Evolutionary conservation across 352 stramenopile species (phyloP), one percentile per base, ranked within the genome.

Genomic region (Globisporangium okanoganense): DNA sequence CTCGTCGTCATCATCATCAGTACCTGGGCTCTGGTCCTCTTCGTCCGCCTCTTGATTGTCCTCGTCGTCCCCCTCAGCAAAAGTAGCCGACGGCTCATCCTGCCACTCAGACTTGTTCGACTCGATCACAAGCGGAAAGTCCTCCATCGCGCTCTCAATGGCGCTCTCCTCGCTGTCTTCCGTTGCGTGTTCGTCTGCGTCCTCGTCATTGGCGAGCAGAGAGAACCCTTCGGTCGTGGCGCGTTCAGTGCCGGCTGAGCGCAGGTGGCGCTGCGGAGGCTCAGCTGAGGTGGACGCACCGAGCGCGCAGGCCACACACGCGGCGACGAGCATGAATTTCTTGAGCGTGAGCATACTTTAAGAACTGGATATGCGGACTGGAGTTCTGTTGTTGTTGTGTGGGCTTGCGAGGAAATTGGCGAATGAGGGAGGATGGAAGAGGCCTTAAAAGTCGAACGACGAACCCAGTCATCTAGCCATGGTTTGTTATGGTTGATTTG

Each of bases 321-420:
- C 45, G 18, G 45, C 45, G 45, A 35, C 18, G 24, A 52, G 24
- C 8, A 22, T 13, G 24, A 22, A 22, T 22, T 52, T 35, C 24
- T 52, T 52, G 45, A 35, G 45, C 2, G 45, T 35, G 22, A 51
- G 27, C 45, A 51, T 43, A 33, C 29, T 51, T n/a, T n/a, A n/a
- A n/a, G n/a, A n/a, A n/a, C n/a, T n/a, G n/a, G n/a, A n/a, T n/a
- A n/a, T n/a, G n/a, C n/a, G n/a, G n/a, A n/a, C n/a, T n/a, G n/a
- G 43, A 20, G 10, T 16, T 22, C 40, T 47, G 16, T 7, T 24
- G 40, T 4, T 49, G n/a, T 3, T 49, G 5, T 13, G 6, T 38
- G 33, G 12, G 43, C 18, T 18, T 5, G n/a, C 29, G 29, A 33
- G 29, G 29, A 33, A 33, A 6, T 33, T 33, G 29, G 29, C 29